A percentile compares a stretch with the other conserved stretches of the same genome.
Conservation (phyloP, 106 monocot species). For the Agapanthus africanus region DNA sequence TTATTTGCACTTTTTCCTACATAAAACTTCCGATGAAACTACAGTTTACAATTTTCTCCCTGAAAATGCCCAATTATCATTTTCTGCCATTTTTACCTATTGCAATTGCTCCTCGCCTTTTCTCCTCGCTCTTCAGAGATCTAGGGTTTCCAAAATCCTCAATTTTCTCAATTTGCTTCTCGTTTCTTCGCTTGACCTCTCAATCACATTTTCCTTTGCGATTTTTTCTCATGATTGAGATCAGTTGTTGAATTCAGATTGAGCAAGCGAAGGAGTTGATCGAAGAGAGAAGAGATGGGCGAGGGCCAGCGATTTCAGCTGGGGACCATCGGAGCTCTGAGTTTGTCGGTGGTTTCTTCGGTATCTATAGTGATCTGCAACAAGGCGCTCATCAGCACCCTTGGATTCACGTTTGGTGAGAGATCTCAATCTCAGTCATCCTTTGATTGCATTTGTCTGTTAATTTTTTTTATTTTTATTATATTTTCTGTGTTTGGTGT, state of each 20-base stretch:
- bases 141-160: background rate
- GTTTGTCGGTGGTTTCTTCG: constrained; percentile 81
- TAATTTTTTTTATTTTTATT: background rate
- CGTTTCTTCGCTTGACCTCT: too few species aligned
- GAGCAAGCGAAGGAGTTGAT: background rate
- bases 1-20: too few species aligned
- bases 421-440: constrained; percentile 7
- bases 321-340: constrained; percentile 78
- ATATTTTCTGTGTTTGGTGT: too few species aligned
- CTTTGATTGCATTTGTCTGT: background rate
- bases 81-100: too few species aligned
- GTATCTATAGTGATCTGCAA: constrained; percentile 92
- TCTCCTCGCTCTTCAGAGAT: background rate
- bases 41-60: too few species aligned
- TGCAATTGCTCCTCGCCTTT: too few species aligned
- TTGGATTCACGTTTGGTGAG: constrained; percentile 84
- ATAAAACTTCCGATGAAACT: too few species aligned
- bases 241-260: background rate
- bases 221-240: background rate
- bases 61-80: too few species aligned
- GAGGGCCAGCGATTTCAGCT: constrained; percentile 33
- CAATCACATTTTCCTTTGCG: background rate
- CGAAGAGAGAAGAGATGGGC: background rate
- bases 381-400: constrained; percentile 90
- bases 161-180: too few species aligned